A percentile compares a stretch with the other conserved stretches of the same genome.
phyloP scores from a whole-genome alignment of 139 green algal species.

The Chlorella sp. region DNA sequence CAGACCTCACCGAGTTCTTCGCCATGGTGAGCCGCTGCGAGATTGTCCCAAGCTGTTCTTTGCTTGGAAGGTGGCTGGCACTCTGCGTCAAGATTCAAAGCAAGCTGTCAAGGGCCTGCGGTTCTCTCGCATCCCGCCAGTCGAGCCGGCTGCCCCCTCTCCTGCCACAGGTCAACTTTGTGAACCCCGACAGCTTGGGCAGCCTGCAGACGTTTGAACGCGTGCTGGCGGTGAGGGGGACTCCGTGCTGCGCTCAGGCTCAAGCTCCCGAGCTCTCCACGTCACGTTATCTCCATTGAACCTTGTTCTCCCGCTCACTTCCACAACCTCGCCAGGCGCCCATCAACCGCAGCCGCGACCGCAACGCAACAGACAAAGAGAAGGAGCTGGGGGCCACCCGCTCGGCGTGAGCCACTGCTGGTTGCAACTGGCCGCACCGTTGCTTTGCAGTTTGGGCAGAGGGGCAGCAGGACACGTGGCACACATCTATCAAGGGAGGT shows the following conservation, averaged over 20 bases:
- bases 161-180: slow-evolving; percentile 57
- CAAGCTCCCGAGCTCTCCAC: too few species aligned
- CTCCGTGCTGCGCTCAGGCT: too few species aligned
- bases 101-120: too few species aligned
- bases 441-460: not conserved
- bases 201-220: slow-evolving; percentile 67
- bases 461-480: not conserved
- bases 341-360: slow-evolving; percentile 70
- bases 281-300: too few species aligned
- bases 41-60: too few species aligned
- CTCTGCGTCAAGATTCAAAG: too few species aligned
- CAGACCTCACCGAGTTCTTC: slow-evolving; percentile 62
- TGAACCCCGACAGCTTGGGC: slow-evolving; percentile 72
- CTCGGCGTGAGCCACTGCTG: slow-evolving; percentile 43
- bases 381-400: slow-evolving; percentile 63
- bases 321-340: slow-evolving; percentile 36
- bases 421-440: not conserved
- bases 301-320: too few species aligned
- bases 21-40: slow-evolving; percentile 24
- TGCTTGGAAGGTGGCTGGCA: too few species aligned
- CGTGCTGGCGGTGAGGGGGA: slow-evolving; percentile 55
- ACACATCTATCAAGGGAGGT: too few species aligned
- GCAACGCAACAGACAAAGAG: slow-evolving; percentile 64
- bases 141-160: not conserved
- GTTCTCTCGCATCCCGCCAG: too few species aligned